Evolutionary conservation across 352 stramenopile genomes (phyloP).

Genomic region (Globisporangium splendens): DNA sequence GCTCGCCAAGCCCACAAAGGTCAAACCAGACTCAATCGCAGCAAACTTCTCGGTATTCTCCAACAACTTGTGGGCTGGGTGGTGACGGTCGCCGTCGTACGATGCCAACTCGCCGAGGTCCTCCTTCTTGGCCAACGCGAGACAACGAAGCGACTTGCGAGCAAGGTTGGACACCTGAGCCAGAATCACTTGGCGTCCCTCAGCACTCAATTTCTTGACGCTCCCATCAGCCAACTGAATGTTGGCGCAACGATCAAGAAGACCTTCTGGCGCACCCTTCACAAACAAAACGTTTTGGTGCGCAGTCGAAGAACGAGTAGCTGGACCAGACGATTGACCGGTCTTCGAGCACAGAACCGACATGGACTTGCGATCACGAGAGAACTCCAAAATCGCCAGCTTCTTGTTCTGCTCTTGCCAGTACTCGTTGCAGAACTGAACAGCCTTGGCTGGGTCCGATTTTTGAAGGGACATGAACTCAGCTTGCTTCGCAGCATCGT

Average conservation of each 20-base stretch:
- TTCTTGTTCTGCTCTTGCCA: conserved; percentile 85
- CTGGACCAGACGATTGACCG: conserved; percentile 23
- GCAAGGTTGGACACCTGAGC: conserved; percentile 90
- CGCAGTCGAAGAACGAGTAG: conserved; percentile 58
- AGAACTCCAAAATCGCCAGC: conserved; percentile 95
- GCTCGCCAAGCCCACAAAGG: conserved; percentile 96
- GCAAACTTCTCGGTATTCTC: conserved; percentile 87
- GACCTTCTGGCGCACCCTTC: conserved; percentile 97
- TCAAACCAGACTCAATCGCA: conserved; percentile 95
- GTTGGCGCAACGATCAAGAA: conserved; percentile 95
- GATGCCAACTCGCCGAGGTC: conserved; percentile 77
- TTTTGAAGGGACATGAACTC: conserved; percentile 54
- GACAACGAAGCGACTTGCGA: conserved; percentile 92
- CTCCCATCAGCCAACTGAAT: conserved; percentile 92
- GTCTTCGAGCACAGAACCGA: conserved; percentile 89
- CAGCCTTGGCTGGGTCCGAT: conserved; percentile 63
- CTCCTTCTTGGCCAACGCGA: conserved; percentile 96
- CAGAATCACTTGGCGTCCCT: conserved; percentile 85
- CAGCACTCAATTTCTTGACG: conserved; percentile 90
- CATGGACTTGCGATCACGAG: conserved; percentile 97
- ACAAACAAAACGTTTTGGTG: conserved; percentile 95
- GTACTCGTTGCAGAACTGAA: conserved; percentile 82
- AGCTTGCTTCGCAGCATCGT: conserved; percentile 58
- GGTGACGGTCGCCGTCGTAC: conserved; percentile 84
- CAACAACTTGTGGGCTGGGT: conserved; percentile 79